Conservation (phyloP, 345 rosid genomes). For the Euphorbia lathyris region DNA sequence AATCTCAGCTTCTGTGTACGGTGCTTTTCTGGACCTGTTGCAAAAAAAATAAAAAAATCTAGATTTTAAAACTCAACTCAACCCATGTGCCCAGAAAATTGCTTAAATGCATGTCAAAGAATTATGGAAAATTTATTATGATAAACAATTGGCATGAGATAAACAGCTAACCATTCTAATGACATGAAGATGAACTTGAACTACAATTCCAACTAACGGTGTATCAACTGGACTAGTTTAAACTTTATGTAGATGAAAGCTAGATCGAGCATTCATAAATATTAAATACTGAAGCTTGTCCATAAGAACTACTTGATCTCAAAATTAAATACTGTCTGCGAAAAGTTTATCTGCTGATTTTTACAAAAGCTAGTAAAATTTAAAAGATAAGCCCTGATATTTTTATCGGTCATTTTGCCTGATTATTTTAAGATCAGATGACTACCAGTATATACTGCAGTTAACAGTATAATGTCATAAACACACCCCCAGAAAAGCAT, state of each 20-base stretch:
- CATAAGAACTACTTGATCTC: not conserved
- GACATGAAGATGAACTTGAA: not conserved
- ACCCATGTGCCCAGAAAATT: not conserved
- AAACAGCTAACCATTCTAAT: not conserved
- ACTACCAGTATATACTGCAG: too few relatives aligned
- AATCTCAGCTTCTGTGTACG: constrained; percentile 90
- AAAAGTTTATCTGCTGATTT: not conserved
- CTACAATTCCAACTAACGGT: not conserved
- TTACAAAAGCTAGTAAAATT: not conserved
- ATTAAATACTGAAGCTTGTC: not conserved
- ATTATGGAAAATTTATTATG: not conserved
- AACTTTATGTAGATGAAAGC: not conserved
- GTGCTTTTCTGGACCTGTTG: constrained; percentile 57
- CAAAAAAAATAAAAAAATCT: constrained; percentile 11
- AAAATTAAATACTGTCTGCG: not conserved
- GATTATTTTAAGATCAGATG: not conserved
- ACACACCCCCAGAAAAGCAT: not conserved
- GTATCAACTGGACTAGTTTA: not conserved
- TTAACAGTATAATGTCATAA: not conserved
- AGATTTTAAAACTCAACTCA: not conserved
- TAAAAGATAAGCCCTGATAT: not conserved
- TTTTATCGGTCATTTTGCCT: not conserved
- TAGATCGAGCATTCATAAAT: not conserved
- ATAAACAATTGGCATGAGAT: not conserved
- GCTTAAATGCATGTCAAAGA: not conserved